Conservation (phyloP, 2,329 filamentous ascomycete genomes). For the Metarhizium guizhouense region DNA sequence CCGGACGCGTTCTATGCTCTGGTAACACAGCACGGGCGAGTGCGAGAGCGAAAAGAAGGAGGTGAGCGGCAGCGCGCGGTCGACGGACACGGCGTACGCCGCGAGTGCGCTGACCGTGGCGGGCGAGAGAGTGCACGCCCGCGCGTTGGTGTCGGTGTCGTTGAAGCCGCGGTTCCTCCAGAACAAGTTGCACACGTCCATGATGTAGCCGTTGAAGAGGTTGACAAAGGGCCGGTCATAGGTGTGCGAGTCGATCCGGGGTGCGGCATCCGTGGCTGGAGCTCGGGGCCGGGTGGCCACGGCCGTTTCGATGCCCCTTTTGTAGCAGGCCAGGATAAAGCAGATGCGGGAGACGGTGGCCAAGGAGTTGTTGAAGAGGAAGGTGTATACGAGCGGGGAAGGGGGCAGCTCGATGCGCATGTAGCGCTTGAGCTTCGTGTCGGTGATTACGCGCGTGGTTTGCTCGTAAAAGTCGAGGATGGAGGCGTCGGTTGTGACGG, state of each 20-base stretch:
- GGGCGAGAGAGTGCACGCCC: slow-evolving; percentile 41
- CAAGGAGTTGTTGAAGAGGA: slow-evolving; percentile 58
- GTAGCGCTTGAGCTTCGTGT: slow-evolving; percentile 38
- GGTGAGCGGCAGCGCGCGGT: slow-evolving; percentile 35
- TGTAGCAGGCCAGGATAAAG: slow-evolving; percentile 61
- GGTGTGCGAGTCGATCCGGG: slow-evolving; percentile 23
- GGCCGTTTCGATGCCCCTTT: slow-evolving; percentile 61
- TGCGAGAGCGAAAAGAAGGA: slow-evolving; percentile 50
- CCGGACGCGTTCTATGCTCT: slow-evolving; percentile 46
- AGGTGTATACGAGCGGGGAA: slow-evolving; percentile 57
- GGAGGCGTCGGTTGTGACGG: slow-evolving; percentile 37
- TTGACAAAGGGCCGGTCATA: slow-evolving; percentile 55
- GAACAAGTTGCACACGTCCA: slow-evolving; percentile 78
- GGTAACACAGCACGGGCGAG: slow-evolving; percentile 46
- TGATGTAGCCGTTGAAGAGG: slow-evolving; percentile 73
- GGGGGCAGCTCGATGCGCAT: slow-evolving; percentile 62
- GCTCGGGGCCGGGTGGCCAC: slow-evolving; percentile 28
- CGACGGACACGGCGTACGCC: slow-evolving; percentile 39
- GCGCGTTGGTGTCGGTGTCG: slow-evolving; percentile 51
- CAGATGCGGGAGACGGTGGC: slow-evolving; percentile 60
- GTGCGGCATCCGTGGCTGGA: slow-evolving; percentile 12
- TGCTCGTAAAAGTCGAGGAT: slow-evolving; percentile 64
- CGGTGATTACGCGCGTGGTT: slow-evolving; percentile 45
- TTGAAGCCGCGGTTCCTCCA: slow-evolving; percentile 71
- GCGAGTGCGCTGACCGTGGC: slow-evolving; percentile 35